Conservation (phyloP, 75 land plant genomes). For the Pinus albicaulis region DNA sequence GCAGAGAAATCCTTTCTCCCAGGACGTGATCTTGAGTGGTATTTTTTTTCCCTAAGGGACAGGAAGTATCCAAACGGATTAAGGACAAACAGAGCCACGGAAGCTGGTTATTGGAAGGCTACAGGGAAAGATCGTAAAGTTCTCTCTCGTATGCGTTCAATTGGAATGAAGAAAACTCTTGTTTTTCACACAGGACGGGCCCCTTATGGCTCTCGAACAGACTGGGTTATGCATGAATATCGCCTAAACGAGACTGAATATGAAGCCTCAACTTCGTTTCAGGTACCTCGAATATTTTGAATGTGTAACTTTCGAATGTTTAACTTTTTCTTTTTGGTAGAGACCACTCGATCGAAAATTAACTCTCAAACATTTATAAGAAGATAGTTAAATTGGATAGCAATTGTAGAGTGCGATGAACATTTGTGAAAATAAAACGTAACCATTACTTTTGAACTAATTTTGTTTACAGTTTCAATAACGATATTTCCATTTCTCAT, state of each 20-base stretch:
- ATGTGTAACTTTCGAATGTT: not conserved
- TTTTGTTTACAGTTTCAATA: not conserved
- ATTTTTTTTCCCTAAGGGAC: slow-evolving; percentile 1
- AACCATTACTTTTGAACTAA: not conserved
- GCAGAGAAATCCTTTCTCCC: not conserved
- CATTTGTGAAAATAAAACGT: slow-evolving; percentile 18
- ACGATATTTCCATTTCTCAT: not conserved
- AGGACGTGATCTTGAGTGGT: not conserved
- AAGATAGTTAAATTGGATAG: slow-evolving; percentile 14
- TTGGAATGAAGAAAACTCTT: slow-evolving; percentile 17
- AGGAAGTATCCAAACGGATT: slow-evolving; percentile 18
- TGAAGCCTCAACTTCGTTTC: slow-evolving; percentile 4
- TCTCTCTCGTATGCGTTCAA: not conserved
- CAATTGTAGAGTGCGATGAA: slow-evolving; percentile 17
- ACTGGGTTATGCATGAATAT: slow-evolving; percentile 21
- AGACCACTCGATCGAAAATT: not conserved
- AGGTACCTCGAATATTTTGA: not conserved
- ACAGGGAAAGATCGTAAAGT: slow-evolving; percentile 17
- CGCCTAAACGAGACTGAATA: not conserved
- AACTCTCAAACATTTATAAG: slow-evolving; percentile 8
- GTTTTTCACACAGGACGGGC: slow-evolving; percentile 18
- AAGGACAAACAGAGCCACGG: slow-evolving; percentile 16
- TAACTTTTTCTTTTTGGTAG: not conserved
- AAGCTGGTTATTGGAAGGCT: slow-evolving; percentile 25
- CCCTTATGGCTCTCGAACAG: slow-evolving; percentile 11